Conservation (phyloP, 1,284 basidiomycete genomes). For the Cryptococcus sp. region DNA sequence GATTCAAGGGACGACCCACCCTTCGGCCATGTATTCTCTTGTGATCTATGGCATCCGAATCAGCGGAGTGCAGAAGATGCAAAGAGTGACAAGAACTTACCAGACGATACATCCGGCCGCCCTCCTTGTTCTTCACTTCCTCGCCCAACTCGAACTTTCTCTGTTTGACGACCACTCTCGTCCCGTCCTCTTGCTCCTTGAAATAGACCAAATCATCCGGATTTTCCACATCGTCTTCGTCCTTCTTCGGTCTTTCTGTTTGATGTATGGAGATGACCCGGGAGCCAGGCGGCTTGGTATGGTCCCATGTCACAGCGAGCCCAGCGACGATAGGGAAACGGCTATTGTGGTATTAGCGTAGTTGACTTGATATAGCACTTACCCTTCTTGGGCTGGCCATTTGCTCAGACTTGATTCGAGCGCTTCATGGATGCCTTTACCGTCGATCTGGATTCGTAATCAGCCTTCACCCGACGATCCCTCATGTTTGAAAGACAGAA, state of each 20-base stretch:
- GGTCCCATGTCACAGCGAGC: slow-evolving; percentile 86
- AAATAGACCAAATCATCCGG: slow-evolving; percentile 46
- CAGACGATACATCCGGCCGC: slow-evolving; percentile 68
- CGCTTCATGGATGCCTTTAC: slow-evolving; percentile 76
- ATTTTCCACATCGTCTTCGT: slow-evolving; percentile 48
- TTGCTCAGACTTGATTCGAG: slow-evolving; percentile 72
- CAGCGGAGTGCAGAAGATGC: slow-evolving; percentile 1
- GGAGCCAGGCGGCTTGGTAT: slow-evolving; percentile 63
- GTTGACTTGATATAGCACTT: slow-evolving; percentile 20
- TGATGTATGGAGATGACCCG: slow-evolving; percentile 70
- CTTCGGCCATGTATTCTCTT: slow-evolving; percentile 52
- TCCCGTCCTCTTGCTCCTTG: slow-evolving; percentile 50
- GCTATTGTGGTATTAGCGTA: slow-evolving; percentile 51
- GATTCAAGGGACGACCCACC: slow-evolving; percentile 42
- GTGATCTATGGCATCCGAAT: slow-evolving; percentile 41
- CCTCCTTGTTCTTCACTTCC: slow-evolving; percentile 60
- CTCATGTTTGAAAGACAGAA: not conserved
- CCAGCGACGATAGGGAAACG: slow-evolving; percentile 88
- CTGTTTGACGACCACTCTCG: slow-evolving; percentile 52
- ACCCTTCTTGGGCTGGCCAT: slow-evolving; percentile 92
- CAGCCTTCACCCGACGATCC: not conserved
- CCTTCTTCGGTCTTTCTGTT: slow-evolving; percentile 55
- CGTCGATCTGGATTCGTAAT: slow-evolving; percentile 62
- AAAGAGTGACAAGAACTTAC: slow-evolving; percentile 54
- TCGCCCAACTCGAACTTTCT: slow-evolving; percentile 54